Evolutionary conservation across 1,284 basidiomycete species (phyloP).

Genomic region (Phellinidium pouzarii): DNA sequence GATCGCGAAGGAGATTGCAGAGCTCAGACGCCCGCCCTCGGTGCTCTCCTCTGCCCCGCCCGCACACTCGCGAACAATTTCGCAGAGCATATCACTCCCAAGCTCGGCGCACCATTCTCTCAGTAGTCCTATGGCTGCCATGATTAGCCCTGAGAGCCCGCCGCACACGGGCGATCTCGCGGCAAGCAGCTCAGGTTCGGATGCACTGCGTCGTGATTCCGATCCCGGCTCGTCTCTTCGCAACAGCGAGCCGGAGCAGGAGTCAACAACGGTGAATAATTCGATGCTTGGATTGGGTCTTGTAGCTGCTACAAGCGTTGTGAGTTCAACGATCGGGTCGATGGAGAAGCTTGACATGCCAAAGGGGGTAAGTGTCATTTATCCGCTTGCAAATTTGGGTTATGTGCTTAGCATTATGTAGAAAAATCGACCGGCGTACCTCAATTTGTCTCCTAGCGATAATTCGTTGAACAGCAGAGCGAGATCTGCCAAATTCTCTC

Average conservation of each 20-base stretch:
- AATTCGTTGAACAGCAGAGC: slow-evolving; percentile 35
- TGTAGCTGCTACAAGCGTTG: slow-evolving; percentile 5
- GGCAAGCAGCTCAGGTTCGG: slow-evolving; percentile 17
- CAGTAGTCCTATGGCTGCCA: slow-evolving; percentile 13
- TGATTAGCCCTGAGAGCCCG: slow-evolving; percentile 36
- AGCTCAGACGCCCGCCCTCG: slow-evolving; percentile 71
- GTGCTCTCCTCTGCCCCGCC: slow-evolving; percentile 24
- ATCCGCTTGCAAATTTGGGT: neutral
- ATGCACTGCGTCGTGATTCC: slow-evolving; percentile 25
- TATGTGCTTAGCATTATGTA: slow-evolving; percentile 15
- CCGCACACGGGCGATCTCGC: slow-evolving; percentile 29
- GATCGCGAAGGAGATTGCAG: slow-evolving; percentile 91
- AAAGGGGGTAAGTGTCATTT: slow-evolving; percentile 9
- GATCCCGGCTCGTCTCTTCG: slow-evolving; percentile 26
- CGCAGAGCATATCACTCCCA: slow-evolving; percentile 24
- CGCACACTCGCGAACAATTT: slow-evolving; percentile 40
- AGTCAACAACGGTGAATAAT: slow-evolving; percentile 16
- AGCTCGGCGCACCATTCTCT: slow-evolving; percentile 17
- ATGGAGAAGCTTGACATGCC: slow-evolving; percentile 10
- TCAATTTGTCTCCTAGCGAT: slow-evolving; percentile 57
- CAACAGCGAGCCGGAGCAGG: slow-evolving; percentile 10
- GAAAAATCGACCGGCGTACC: slow-evolving; percentile 37
- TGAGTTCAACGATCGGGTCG: slow-evolving; percentile 6
- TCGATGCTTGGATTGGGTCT: slow-evolving; percentile 27
- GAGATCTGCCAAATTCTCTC: slow-evolving; percentile 25